phyloP scores from a whole-genome alignment of 176 grass and related monocot genomes.

The Avena eriantha region DNA sequence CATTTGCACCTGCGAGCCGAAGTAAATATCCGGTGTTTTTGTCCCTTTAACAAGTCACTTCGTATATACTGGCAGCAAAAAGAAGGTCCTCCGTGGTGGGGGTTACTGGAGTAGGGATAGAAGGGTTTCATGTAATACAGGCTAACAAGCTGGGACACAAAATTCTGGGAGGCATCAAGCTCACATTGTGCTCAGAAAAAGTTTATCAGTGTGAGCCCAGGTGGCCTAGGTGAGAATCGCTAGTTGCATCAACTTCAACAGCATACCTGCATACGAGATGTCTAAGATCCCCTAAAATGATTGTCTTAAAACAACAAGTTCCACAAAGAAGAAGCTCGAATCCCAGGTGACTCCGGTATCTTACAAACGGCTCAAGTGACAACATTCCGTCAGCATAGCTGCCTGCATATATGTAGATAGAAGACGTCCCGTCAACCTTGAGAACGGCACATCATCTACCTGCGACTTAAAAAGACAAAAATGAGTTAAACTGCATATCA shows the following conservation, averaged over 20 bases:
- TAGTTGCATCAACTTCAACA: neutral
- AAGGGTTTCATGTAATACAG: neutral
- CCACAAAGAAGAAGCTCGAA: neutral
- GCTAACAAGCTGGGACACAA: too few species aligned
- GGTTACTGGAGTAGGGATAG: neutral
- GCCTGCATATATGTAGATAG: neutral
- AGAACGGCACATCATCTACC: neutral
- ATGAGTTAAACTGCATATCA: neutral
- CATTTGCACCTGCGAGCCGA: too few species aligned
- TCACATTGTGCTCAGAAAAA: too few species aligned
- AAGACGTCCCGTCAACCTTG: neutral
- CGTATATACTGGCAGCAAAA: too few species aligned
- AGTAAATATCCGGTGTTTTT: too few species aligned
- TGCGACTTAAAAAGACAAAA: neutral
- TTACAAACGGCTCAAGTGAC: neutral
- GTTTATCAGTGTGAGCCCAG: neutral
- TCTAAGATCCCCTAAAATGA: neutral
- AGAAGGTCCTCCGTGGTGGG: neutral
- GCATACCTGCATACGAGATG: neutral
- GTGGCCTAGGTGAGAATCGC: neutral
- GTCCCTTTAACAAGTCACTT: too few species aligned
- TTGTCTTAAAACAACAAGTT: neutral
- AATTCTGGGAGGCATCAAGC: too few species aligned
- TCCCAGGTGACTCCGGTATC: neutral
- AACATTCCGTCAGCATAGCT: neutral